Evolutionary conservation across 2,329 filamentous ascomycete species (phyloP), one percentile per base, ranked within the genome.

Genomic region (Fusarium brachygibbosum): DNA sequence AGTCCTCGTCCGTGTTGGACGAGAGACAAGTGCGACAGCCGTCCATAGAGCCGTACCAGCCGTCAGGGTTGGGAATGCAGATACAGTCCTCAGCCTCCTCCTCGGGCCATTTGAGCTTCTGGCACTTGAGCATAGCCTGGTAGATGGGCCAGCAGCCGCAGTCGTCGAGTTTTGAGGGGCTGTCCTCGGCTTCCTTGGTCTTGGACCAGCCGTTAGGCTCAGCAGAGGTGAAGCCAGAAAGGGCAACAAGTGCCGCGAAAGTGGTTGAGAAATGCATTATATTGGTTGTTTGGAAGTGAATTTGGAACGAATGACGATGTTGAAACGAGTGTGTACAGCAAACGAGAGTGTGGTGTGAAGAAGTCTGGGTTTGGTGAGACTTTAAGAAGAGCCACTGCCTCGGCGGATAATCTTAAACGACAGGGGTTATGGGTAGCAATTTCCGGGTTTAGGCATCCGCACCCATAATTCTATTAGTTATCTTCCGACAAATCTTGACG

Each of bases 81-180:
- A 69, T 68, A 6, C 68, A 71, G 13, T 67, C 65, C 2, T 45
- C 48, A 0, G 69, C 66, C 21, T 63, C 34, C 5, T 50, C 65
- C 6, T 66, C 51, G 5, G 61, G 54, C 5, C 55, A 59, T 3
- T 69, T 71, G 1, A 71, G 57, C n/a, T 69, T 69, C 17, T 71
- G 69, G 34, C 69, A 71, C 23, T 38, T 38, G 10, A 69, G 58
- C 11, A 71, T 71, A 4, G 68, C 61, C 40, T 71, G 54, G 19
- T 71, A 69, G 34, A 71, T 71, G n/a, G 65, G 68, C 61, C 61
- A 60, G 58, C 69, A 71, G 19, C 69, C 69, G 44, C 69, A 71
- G 61, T 71, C 68, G 21, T 71, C 69, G 28, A 71, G 65, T 8
- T 71, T 71, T 0, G 65, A 60, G n/a, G 69, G 69, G 38, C 69